Evolutionary conservation across 257 asterid species (phyloP).

Genomic region (Rhazya stricta): DNA sequence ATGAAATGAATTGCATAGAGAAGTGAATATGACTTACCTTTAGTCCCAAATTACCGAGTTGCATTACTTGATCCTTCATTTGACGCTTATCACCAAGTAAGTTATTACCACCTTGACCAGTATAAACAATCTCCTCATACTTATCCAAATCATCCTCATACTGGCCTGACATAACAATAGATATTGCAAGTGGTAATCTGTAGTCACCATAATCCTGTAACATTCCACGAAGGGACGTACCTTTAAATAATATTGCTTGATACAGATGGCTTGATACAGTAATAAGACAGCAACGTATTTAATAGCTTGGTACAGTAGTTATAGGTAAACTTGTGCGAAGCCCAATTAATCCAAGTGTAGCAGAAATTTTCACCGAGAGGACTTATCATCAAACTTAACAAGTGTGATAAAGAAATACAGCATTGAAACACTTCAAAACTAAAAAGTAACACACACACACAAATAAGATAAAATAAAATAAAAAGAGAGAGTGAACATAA

Average conservation of each 20-base stretch:
- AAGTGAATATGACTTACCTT: conserved; percentile 42
- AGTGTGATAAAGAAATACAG: neutral
- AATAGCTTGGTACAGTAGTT: neutral
- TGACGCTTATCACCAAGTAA: conserved; percentile 72
- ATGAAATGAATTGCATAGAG: conserved; percentile 8
- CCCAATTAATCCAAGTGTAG: neutral
- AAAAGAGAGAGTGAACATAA: neutral
- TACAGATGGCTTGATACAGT: neutral
- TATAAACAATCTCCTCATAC: conserved; percentile 64
- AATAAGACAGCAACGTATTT: neutral
- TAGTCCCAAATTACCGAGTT: conserved; percentile 72
- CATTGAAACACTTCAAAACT: neutral
- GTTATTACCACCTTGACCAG: conserved; percentile 94
- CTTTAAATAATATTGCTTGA: neutral
- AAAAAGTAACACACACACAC: neutral
- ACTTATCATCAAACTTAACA: neutral
- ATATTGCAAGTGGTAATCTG: conserved; percentile 52
- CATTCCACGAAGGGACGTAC: conserved; percentile 17
- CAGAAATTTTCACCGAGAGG: neutral
- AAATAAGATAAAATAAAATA: too few relatives aligned
- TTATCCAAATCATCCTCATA: conserved; percentile 89
- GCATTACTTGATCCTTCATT: conserved; percentile 55
- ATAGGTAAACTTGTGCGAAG: neutral
- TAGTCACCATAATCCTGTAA: conserved; percentile 37
- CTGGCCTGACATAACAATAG: conserved; percentile 89